Conservation (phyloP, 31 red algal genomes). For the Endocladia muricata region DNA sequence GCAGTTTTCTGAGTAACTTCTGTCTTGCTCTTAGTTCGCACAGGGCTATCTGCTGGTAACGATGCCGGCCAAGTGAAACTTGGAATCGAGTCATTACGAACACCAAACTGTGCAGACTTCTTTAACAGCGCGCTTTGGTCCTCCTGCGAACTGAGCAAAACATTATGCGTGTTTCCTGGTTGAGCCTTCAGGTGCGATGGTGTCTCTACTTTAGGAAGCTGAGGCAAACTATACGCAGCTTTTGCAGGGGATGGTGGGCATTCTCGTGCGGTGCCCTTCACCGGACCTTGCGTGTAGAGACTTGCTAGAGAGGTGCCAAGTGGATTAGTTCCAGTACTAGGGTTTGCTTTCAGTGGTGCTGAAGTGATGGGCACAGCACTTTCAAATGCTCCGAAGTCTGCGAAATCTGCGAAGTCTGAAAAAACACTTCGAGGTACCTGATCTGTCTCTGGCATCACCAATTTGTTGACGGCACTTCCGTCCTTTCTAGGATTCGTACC, state of each 20-base stretch:
- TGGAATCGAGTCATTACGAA: not conserved
- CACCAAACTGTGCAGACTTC: too few relatives aligned
- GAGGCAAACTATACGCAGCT: too few relatives aligned
- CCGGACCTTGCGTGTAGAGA: slow-evolving; percentile 4
- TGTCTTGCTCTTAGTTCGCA: not conserved
- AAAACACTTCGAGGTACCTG: not conserved
- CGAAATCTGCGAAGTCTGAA: slow-evolving; percentile 65
- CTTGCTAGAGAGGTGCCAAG: slow-evolving; percentile 1
- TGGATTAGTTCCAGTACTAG: not conserved
- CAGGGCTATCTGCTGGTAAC: not conserved
- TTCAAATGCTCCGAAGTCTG: slow-evolving; percentile 75
- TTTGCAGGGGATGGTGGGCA: too few relatives aligned
- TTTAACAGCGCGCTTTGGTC: too few relatives aligned
- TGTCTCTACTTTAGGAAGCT: too few relatives aligned
- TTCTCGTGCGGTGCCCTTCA: not conserved
- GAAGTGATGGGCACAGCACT: slow-evolving; percentile 15
- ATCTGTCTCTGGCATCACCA: too few relatives aligned
- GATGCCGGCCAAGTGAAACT: not conserved
- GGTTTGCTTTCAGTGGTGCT: not conserved
- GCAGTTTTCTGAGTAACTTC: not conserved
- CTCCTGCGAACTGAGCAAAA: too few relatives aligned
- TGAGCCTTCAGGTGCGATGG: too few relatives aligned
- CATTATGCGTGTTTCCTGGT: too few relatives aligned
- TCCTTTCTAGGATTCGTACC: too few relatives aligned
- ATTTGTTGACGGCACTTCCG: too few relatives aligned